Evolutionary conservation across 176 grass and related monocot species (phyloP), one percentile per base, ranked within the genome.

Genomic region (Carex cristatella): DNA sequence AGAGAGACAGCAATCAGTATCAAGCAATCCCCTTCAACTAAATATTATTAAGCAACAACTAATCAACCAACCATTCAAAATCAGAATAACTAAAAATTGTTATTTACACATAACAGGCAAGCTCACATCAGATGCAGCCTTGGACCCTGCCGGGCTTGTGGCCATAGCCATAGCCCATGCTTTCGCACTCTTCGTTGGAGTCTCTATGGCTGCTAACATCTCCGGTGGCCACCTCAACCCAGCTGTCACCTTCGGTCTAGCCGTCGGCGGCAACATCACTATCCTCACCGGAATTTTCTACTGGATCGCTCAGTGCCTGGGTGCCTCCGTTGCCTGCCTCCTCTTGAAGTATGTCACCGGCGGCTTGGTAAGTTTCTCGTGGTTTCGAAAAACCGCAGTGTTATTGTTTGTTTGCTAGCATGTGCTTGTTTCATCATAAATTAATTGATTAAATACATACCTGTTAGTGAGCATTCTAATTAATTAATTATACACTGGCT

Each of bases 201-300:
- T 97, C 2, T 85, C 92, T 15, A 87, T 97, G 89, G 92, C 89
- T 0, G 94, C 94, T 87, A 97, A 97, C 90, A 79, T 94, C 81
- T 97, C 94, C 81, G 92, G 94, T 38, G 90, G 94, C 2, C 94
- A 97, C 87, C 90, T 97, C 40, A 97, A 97, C 90, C 94, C 94
- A 0, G 92, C 92, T 18, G 94, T 97, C 31, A 97, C 94, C 61
- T 92, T 97, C 38, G 92, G 94, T 28, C 89, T 97, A 19, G 89
- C 94, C 2, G 83, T 97, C 3, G 92, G 94, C 12, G 92, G 94
- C 60, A 86, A 97, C 90, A 92, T 94, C 89, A 92, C 92, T 81
- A 91, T 97, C 89, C 90, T 97, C 89, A 97, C 92, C 19, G 87
- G 94, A 60, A 59, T 91, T 86, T 91, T 94, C 87, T 94, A 94